A percentile compares a stretch with the other conserved stretches of the same genome.
Evolutionary conservation across 176 grass and related monocot species (phyloP).

Genomic region (Themeda triandra): DNA sequence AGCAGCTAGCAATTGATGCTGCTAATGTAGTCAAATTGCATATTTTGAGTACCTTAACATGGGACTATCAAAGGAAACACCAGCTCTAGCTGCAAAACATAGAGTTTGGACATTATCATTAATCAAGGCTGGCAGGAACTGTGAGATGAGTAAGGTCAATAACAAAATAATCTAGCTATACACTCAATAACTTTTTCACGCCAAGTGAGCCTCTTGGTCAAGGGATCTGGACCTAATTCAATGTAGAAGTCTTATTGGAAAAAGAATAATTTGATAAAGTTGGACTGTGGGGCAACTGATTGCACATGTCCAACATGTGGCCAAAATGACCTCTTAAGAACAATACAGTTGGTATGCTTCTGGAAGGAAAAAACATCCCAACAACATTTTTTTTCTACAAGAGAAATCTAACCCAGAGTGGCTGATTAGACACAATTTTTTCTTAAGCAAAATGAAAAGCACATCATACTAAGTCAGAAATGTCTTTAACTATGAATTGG

Average conservation of each 20-base stretch:
- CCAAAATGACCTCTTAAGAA: not conserved
- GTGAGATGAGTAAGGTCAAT: no score
- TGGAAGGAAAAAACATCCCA: not conserved
- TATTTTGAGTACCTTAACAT: not conserved
- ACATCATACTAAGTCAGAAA: no score
- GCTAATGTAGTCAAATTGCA: not conserved
- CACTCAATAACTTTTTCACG: not conserved
- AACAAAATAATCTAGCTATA: not conserved
- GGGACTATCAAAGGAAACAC: not conserved
- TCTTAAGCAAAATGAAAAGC: not conserved
- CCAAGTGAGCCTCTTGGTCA: not conserved
- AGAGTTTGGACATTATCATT: no score
- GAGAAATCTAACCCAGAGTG: not conserved
- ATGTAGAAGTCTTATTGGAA: no score
- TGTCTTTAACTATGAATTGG: not conserved
- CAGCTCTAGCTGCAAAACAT: no score
- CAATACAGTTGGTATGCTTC: not conserved
- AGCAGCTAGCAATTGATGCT: not conserved
- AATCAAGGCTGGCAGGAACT: not conserved
- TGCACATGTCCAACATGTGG: no score
- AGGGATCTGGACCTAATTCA: not conserved
- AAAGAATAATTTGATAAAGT: no score
- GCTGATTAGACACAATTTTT: not conserved
- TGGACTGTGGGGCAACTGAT: no score
- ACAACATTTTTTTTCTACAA: not conserved